These are phyloP conservation scores for Rubia occidens DNA, from an alignment of 305 asterid species.

Conservation along the genomic window DNA sequence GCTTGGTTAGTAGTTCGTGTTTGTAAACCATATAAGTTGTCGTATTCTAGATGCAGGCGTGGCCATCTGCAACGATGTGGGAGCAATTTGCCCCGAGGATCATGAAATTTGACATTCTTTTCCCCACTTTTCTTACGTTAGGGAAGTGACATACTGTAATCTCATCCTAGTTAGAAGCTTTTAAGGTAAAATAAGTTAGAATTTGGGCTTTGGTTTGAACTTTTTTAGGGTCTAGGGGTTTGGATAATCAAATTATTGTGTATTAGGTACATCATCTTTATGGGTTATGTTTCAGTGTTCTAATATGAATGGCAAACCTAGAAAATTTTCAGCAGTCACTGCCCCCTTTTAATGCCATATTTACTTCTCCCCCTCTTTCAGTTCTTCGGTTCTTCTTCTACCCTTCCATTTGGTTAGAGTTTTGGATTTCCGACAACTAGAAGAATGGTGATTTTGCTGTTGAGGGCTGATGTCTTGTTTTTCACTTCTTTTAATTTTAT, in stretches of 20 bases:
- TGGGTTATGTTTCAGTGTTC: slow-evolving; percentile 20
- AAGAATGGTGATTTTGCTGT: no score
- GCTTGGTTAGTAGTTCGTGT: slow-evolving; percentile 25
- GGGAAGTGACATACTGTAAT: slow-evolving; percentile 30
- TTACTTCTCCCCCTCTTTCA: no score
- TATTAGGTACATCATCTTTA: slow-evolving; percentile 22
- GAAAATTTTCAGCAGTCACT: no score
- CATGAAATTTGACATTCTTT: slow-evolving; percentile 14
- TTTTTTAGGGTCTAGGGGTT: slow-evolving; percentile 26
- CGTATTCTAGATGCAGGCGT: slow-evolving; percentile 28
- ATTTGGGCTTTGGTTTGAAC: slow-evolving; percentile 18
- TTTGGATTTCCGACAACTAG: no score
- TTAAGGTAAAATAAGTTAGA: slow-evolving; percentile 12
- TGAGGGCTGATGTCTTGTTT: no score
- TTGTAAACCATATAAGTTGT: slow-evolving; percentile 34
- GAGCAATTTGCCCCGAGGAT: slow-evolving; percentile 24
- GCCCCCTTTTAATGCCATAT: no score
- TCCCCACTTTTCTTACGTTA: slow-evolving; percentile 6
- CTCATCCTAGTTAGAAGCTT: slow-evolving; percentile 31
- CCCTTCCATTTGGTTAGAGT: no score
- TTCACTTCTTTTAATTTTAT: no score
- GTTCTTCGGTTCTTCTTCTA: no score
- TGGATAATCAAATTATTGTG: slow-evolving; percentile 25
- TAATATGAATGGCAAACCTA: no score
- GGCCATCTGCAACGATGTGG: slow-evolving; percentile 21